Base-by-base conservation (phyloP, 2,329 filamentous ascomycete species). In the Phoma sp. region DNA sequence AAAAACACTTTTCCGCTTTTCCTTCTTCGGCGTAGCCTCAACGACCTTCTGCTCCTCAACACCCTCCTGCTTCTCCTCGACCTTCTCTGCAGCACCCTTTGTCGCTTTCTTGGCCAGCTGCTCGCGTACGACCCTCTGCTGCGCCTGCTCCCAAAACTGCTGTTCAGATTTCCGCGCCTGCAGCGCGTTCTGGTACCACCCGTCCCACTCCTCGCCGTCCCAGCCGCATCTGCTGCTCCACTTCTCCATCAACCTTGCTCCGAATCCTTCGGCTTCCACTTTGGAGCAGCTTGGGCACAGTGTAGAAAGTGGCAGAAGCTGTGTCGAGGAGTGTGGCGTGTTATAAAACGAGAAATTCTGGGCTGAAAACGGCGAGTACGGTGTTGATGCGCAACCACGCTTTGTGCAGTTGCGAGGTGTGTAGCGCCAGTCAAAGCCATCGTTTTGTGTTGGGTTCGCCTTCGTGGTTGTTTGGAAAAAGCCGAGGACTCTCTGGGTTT, bases 101-200 rank as follows among this genome's bases (percentile, higher is more conserved):
- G 47, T 53, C 30, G 18, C 37, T 26, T 21, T 48, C 33, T 42
- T 52, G 18, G 52, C 47, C 7, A 60, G 51, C 23, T 52, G 55
- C 46, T 68, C 67, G 34, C 50, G 56, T 1, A 71, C 65, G 15
- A 63, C 59, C 30, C 58, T 59, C 49, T 71, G 66, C 48, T 74
- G 71, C 38, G 68, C 67, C 37, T 56, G 55, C 34, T 65, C 60
- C 69, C 68, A 73, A 34, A 66, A 74, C 21, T 59, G 65, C 12
- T 34, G 11, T 37, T 71, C 68, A 42, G 58, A 56, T 6, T 56
- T 53, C 3, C 71, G 48, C 23, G 69, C 62, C 1, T 46, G 57
- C 1, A 53, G 30, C 1, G 61, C 39, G 23, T 63, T 61, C 7
- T 51, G 56, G 29, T 65, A 60, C 68, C 68, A 72, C 20, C 56